Evolutionary conservation across 2,329 filamentous ascomycete species (phyloP), one percentile per base, ranked within the genome.

Genomic region (Phialophora tarda): DNA sequence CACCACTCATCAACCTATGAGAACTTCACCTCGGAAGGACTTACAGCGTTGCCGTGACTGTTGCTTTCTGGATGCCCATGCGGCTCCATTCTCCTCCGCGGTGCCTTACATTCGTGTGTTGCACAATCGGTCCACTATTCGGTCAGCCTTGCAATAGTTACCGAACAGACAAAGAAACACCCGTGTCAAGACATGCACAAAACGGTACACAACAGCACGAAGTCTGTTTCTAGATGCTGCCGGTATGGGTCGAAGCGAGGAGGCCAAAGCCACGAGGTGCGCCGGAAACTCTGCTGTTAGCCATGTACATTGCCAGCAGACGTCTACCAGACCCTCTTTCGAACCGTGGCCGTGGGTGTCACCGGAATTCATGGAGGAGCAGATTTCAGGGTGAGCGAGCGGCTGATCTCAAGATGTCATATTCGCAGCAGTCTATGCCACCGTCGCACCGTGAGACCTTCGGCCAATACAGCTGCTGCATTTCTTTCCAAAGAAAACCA

Each of bases 141-240:
- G 60, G 65, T 48, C 44, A 64, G 63, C 68, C 63, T 68, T 66
- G 65, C 65, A 38, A 60, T 63, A n/a, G 38, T 28, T 34, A 55
- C 41, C 51, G 65, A 70, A 68, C 65, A 67, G 63, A 70, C 68
- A 70, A 70, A 70, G 68, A 70, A 70, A 65, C 28, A 28, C 58
- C 54, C 41, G 59, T 63, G 62, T 65, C 64, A 69, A 62, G 61
- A 48, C 26, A 58, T 65, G 67, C 64, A 65, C 38, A 17, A 30
- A 23, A 17, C 53, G 28, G 24, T 38, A 57, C 63, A 61, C 57
- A 51, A 51, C 44, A 34, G 41, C 28, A 30, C 50, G 12, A 47
- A 11, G 17, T 41, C 38, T 28, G 23, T 30, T 47, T n/a, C 34
- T 21, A n/a, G 32, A 47, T 11, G 44, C 28, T 24, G 23, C 28